Evolutionary conservation across 345 rosid genomes (phyloP).

Genomic region (Arabis alpina): DNA sequence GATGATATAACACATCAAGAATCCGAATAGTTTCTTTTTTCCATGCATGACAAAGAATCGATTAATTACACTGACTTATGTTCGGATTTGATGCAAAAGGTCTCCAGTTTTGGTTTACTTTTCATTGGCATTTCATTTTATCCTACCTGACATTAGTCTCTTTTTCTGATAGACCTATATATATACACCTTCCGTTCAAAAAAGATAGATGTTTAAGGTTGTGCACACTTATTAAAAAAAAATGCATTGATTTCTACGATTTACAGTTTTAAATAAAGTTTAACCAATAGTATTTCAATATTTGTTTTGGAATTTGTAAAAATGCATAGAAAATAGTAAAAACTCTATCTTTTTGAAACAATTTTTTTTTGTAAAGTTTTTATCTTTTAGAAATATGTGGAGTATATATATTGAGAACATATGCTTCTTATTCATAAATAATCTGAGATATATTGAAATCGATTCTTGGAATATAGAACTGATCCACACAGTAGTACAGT

Average conservation of each 20-base stretch:
- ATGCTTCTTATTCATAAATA: constrained; percentile 28
- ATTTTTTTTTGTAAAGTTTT: too few relatives aligned
- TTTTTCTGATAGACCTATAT: constrained; percentile 47
- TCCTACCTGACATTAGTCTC: constrained; percentile 49
- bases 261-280: too few relatives aligned
- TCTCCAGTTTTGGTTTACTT: constrained; percentile 64
- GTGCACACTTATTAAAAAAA: too few relatives aligned
- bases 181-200: too few relatives aligned
- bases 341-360: too few relatives aligned
- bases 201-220: too few relatives aligned
- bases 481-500: constrained; percentile 15
- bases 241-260: too few relatives aligned
- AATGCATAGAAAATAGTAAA: too few relatives aligned
- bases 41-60: constrained; percentile 17
- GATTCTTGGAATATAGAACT: constrained; percentile 13
- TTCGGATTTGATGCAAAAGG: constrained; percentile 70
- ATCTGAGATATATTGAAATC: not conserved
- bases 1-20: constrained; percentile 36
- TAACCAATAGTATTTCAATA: too few relatives aligned
- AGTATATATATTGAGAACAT: constrained; percentile 6
- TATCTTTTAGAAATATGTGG: too few relatives aligned
- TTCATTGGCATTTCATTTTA: constrained; percentile 26
- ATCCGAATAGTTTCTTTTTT: not conserved
- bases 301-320: too few relatives aligned
- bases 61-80: constrained; percentile 59